Evolutionary conservation across 495 filamentous ascomycete genomes (phyloP).

Genomic region (Friedmanniomyces simplex): DNA sequence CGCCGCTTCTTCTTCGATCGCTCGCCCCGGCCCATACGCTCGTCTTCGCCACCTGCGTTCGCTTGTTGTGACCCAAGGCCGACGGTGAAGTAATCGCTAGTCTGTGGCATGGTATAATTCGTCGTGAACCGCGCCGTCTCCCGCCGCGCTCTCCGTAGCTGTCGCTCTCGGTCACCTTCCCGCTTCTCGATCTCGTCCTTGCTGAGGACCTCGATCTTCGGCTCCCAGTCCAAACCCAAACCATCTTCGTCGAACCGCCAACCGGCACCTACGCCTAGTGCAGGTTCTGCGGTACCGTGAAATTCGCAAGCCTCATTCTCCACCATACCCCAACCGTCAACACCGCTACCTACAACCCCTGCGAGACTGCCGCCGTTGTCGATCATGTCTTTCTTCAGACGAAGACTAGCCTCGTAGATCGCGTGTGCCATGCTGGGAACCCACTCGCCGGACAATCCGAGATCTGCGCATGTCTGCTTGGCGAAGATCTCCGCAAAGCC

Average conservation of each 20-base stretch:
- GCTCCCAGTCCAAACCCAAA: slow-evolving; percentile 86
- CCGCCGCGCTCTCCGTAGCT: slow-evolving; percentile 72
- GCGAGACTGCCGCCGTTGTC: slow-evolving; percentile 72
- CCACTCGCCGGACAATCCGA: slow-evolving; percentile 87
- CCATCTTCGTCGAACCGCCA: slow-evolving; percentile 93
- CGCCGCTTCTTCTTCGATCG: slow-evolving; percentile 87
- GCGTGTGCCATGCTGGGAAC: slow-evolving; percentile 87
- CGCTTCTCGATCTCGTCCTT: slow-evolving; percentile 98
- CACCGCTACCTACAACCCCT: slow-evolving; percentile 32
- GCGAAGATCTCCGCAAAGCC: slow-evolving; percentile 90
- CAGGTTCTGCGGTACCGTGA: slow-evolving; percentile 18
- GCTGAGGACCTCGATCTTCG: slow-evolving; percentile 75
- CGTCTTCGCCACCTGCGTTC: slow-evolving; percentile 38
- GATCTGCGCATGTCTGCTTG: slow-evolving; percentile 78
- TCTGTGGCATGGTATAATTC: slow-evolving; percentile 61
- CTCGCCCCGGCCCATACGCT: slow-evolving; percentile 73
- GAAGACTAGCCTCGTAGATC: slow-evolving; percentile 90
- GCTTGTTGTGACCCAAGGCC: slow-evolving; percentile 12
- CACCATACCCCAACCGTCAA: slow-evolving; percentile 61
- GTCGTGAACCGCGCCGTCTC: slow-evolving; percentile 90
- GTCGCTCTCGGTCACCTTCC: slow-evolving; percentile 86
- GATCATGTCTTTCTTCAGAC: slow-evolving; percentile 90
- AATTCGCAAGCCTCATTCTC: slow-evolving; percentile 75
- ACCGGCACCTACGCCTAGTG: slow-evolving; percentile 56
- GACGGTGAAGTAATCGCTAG: slow-evolving; percentile 30